phyloP scores from a whole-genome alignment of 2,329 filamentous ascomycete species.

The Aspergillus tamarii region DNA sequence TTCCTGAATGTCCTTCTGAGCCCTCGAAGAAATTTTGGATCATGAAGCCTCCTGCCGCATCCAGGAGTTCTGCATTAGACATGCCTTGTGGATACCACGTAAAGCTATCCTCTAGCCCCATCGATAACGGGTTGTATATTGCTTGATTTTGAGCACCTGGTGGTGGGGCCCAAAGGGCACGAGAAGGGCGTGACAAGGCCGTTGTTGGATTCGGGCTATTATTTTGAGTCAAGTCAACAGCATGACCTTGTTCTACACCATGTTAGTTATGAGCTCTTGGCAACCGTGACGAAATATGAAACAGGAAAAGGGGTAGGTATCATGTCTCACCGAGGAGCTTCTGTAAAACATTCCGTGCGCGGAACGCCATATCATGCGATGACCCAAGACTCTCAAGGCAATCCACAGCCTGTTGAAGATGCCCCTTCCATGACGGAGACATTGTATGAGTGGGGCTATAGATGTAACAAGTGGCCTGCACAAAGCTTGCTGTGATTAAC shows the following conservation, averaged over 20 bases:
- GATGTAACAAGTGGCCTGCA: slow-evolving; percentile 27
- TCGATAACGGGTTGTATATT: slow-evolving; percentile 15
- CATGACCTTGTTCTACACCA: slow-evolving; percentile 9
- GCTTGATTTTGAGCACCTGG: slow-evolving; percentile 10
- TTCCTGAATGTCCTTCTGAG: slow-evolving; percentile 14
- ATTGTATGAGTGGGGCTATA: slow-evolving; percentile 23
- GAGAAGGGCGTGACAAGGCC: slow-evolving; percentile 9
- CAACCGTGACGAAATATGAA: not conserved
- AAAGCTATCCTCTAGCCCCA: slow-evolving; percentile 14
- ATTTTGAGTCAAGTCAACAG: not conserved
- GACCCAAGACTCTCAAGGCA: slow-evolving; percentile 23
- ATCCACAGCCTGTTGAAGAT: slow-evolving; percentile 22
- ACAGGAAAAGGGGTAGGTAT: not conserved
- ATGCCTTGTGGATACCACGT: slow-evolving; percentile 20
- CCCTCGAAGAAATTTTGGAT: slow-evolving; percentile 22
- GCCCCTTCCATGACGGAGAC: slow-evolving; percentile 16
- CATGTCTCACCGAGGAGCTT: slow-evolving; percentile 19
- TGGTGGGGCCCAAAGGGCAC: slow-evolving; percentile 14
- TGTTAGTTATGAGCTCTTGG: not conserved
- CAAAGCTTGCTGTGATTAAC: slow-evolving; percentile 27
- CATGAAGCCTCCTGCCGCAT: slow-evolving; percentile 24
- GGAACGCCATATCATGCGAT: slow-evolving; percentile 25
- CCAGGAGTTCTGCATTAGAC: slow-evolving; percentile 24
- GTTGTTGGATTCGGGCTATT: slow-evolving; percentile 12
- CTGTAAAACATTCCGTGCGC: slow-evolving; percentile 21